A percentile compares a stretch with the other conserved stretches of the same genome.
These are phyloP conservation scores for Fagopyrum tataricum DNA, from an alignment of 148 eudicot species.

Conservation along the genomic window DNA sequence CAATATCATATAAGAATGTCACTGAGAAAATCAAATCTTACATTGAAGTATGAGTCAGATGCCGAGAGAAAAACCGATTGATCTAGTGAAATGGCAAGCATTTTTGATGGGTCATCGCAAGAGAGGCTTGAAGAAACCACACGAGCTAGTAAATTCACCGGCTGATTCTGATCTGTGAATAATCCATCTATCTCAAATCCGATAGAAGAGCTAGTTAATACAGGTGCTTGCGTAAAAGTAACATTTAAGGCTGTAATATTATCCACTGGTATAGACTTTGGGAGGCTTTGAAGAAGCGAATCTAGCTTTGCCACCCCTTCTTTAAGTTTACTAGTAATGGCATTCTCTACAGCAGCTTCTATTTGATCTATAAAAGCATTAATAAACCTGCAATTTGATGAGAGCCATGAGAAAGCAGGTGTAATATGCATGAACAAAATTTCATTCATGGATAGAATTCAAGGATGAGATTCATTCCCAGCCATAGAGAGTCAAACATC, in stretches of 20 bases:
- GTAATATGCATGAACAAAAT: neutral
- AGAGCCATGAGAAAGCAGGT: neutral
- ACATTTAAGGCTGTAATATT: slow-evolving; percentile 54
- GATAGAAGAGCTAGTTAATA: slow-evolving; percentile 49
- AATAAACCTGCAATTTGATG: slow-evolving; percentile 37
- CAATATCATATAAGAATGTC: neutral
- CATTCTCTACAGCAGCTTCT: slow-evolving; percentile 61
- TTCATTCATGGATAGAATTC: neutral
- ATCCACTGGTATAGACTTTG: slow-evolving; percentile 55
- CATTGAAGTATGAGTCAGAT: slow-evolving; percentile 51
- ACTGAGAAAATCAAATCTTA: slow-evolving; percentile 22
- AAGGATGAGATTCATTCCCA: neutral
- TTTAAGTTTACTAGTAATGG: slow-evolving; percentile 45
- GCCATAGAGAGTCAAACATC: neutral
- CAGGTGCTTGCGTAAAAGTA: slow-evolving; percentile 41
- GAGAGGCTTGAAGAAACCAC: slow-evolving; percentile 27
- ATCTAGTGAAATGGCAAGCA: slow-evolving; percentile 65
- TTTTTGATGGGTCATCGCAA: slow-evolving; percentile 49
- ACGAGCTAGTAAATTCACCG: slow-evolving; percentile 14
- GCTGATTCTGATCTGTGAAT: slow-evolving; percentile 34
- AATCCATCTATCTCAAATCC: slow-evolving; percentile 68
- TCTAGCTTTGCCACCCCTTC: slow-evolving; percentile 44
- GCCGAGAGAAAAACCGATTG: slow-evolving; percentile 74
- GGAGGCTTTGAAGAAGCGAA: slow-evolving; percentile 46
- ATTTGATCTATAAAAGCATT: slow-evolving; percentile 62